These are phyloP conservation scores for Acanthamoeba sp. DNA, from an alignment of 208 protist species.

Conservation along the genomic window DNA sequence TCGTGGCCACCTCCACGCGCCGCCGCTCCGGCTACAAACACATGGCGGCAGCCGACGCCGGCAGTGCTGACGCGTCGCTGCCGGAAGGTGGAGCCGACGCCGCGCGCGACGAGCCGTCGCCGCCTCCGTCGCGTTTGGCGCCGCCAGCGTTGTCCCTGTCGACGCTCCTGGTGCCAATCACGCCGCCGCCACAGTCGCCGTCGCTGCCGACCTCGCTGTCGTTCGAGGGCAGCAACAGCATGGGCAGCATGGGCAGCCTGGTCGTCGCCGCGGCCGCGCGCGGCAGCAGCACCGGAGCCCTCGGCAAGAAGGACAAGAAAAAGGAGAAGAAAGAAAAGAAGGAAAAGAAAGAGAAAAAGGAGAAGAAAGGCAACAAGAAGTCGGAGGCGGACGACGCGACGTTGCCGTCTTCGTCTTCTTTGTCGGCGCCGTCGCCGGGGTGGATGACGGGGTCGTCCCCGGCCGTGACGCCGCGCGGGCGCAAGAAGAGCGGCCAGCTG, in stretches of 20 bases:
- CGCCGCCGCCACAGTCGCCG: background rate
- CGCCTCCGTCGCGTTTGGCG: too few relatives aligned
- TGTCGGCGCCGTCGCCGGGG: too few relatives aligned
- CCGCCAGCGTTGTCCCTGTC: too few relatives aligned
- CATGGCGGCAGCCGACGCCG: too few relatives aligned
- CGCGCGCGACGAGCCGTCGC: too few relatives aligned
- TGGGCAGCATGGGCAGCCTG: background rate
- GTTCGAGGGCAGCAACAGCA: background rate
- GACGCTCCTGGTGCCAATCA: background rate
- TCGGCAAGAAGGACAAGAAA: background rate
- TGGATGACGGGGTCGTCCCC: background rate
- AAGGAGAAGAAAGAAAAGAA: background rate
- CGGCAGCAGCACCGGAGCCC: background rate
- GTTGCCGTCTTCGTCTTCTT: background rate
- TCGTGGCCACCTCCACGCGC: too few relatives aligned
- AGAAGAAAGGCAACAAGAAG: background rate
- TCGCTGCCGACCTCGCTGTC: background rate
- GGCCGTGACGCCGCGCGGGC: background rate
- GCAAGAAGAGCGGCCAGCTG: background rate
- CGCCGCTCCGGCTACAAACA: too few relatives aligned
- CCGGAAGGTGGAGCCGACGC: too few relatives aligned
- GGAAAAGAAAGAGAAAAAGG: slow-evolving; percentile 17
- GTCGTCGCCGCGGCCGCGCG: background rate
- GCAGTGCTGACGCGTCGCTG: too few relatives aligned
- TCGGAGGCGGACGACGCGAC: background rate